Evolutionary conservation across 345 rosid species (phyloP), one percentile per base, ranked within the genome.

Genomic region (Microcos paniculata): DNA sequence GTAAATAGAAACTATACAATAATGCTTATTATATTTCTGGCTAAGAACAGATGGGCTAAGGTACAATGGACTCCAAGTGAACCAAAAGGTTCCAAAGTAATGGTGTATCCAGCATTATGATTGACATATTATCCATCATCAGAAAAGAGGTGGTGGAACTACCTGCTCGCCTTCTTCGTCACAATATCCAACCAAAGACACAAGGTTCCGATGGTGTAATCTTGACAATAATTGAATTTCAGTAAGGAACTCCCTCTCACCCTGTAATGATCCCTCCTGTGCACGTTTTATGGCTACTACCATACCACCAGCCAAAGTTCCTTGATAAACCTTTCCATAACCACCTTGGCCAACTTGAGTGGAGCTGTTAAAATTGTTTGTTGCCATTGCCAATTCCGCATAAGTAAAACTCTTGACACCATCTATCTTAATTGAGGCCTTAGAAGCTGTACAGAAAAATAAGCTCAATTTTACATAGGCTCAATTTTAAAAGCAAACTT

Each of bases 111-210:
- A 59, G 14, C 14, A 45, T 28, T 19, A 28, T 15, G 1, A 31
- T 30, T 30, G 40, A 61, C 11, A 6, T 3, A 15, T 31, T 48
- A 31, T 49, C n/a, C 62, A 45, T 40, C 24, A 18, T 31, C 31
- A 33, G 1, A 56, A 40, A 38, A 40, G 52, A 65, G 14, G 28
- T 48, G 56, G 61, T 46, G 62, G 31, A 56, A 49, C 24, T 83
- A 91, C 99, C 98, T 96, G 99, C 82, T 96, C 98, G 33, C 89
- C 91, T 87, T 90, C 91, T 85, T 96, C 98, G 8, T 96, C 97
- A 71, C 99, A 96, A 55, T 85, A 93, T 66, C 99, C 99, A 59
- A 86, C 55, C 86, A 96, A 88, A 70, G 97, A 84, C 73, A 96
- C 99, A 68, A 96, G 96, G 82, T 93, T 96, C 61, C 99, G 83